phyloP scores from a whole-genome alignment of 148 eudicot genomes.

The Silene latifolia region DNA sequence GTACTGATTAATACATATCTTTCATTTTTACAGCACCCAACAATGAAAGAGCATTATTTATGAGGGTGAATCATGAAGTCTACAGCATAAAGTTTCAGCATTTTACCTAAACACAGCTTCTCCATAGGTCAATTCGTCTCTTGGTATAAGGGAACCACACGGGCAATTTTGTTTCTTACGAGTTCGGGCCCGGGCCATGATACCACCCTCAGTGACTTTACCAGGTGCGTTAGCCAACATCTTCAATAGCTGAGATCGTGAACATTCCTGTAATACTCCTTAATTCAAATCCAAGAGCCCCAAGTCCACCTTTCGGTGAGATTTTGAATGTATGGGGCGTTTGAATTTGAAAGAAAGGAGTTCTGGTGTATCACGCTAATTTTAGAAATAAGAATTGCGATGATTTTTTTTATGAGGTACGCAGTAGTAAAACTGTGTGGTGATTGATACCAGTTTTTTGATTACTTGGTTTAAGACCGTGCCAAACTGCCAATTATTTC shows the following conservation, averaged over 20 bases:
- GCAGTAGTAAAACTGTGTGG: not conserved
- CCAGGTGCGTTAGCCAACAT: not conserved
- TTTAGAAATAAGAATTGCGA: not conserved
- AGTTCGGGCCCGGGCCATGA: no score
- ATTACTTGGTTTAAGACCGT: not conserved
- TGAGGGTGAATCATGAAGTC: not conserved
- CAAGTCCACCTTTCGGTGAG: not conserved
- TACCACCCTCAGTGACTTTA: not conserved
- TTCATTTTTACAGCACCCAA: slow-evolving; percentile 1
- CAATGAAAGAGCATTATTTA: not conserved
- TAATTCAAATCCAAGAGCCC: not conserved
- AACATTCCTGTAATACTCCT: not conserved
- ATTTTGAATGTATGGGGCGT: not conserved
- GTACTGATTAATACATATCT: not conserved
- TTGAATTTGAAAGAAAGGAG: not conserved
- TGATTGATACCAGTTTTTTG: not conserved
- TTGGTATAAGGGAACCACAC: no score
- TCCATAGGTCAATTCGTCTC: no score
- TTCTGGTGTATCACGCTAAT: not conserved
- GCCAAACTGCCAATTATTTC: no score
- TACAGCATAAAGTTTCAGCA: not conserved
- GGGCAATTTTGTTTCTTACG: no score
- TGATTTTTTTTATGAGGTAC: not conserved
- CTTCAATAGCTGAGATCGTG: not conserved
- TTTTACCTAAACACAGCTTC: not conserved